Evolutionary conservation across 2,329 filamentous ascomycete species (phyloP).

Genomic region (Claviceps fusiformis): DNA sequence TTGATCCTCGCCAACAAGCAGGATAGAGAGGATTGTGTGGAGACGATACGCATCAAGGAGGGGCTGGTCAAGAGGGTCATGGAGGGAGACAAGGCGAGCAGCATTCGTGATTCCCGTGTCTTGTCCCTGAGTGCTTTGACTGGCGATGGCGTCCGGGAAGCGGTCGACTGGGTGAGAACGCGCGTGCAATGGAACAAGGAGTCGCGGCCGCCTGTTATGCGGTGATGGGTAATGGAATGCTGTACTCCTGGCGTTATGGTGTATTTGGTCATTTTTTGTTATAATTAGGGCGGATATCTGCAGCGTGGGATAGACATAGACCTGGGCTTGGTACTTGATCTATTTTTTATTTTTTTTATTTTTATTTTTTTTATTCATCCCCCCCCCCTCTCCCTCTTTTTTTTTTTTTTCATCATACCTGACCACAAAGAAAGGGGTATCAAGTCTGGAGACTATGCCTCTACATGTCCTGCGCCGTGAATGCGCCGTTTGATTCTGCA

Average conservation of each 20-base stretch:
- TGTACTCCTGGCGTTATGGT: not conserved
- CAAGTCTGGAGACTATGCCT: not conserved
- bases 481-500: not conserved
- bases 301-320: too few relatives aligned
- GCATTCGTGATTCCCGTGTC: constrained; percentile 80
- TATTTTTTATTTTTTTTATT: not conserved
- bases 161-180: constrained; percentile 91
- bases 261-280: not conserved
- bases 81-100: constrained; percentile 78
- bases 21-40: constrained; percentile 91
- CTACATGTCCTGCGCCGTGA: not conserved
- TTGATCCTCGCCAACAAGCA: constrained; percentile 95
- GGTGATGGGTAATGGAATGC: constrained; percentile 32
- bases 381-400: not conserved
- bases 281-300: too few relatives aligned
- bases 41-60: constrained; percentile 95
- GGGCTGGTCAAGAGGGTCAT: constrained; percentile 90
- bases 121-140: constrained; percentile 85
- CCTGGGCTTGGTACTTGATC: not conserved
- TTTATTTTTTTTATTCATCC: too few relatives aligned
- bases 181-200: constrained; percentile 96
- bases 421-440: not conserved
- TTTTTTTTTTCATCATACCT: not conserved
- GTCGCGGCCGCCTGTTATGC: constrained; percentile 79
- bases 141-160: constrained; percentile 76